A percentile compares a stretch with the other conserved stretches of the same genome.
phyloP scores from a whole-genome alignment of 1,284 basidiomycete genomes.

The Termitomyces sp. region DNA sequence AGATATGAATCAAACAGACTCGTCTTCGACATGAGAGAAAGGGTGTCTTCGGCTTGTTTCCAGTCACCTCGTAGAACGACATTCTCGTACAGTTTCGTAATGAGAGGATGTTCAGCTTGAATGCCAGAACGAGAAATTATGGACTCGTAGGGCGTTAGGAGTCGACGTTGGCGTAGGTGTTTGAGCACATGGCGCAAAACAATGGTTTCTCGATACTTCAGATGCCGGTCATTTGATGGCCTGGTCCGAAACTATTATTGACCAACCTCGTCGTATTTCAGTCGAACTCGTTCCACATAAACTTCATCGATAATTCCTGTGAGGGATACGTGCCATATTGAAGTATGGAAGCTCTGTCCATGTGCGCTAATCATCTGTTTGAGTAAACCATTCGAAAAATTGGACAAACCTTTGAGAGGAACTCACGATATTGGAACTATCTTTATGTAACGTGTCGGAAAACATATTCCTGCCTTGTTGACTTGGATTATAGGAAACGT shows the following conservation, averaged over 20 bases:
- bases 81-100: conserved; percentile 61
- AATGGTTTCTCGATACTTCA: conserved; percentile 60
- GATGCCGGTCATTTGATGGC: conserved; percentile 9
- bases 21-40: conserved; percentile 45
- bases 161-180: conserved; percentile 71
- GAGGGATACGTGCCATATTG: conserved; percentile 69
- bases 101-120: conserved; percentile 65
- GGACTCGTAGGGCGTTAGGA: conserved; percentile 61
- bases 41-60: conserved; percentile 50
- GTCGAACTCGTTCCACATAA: conserved; percentile 49
- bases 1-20: conserved; percentile 59
- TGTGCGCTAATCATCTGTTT: conserved; percentile 44
- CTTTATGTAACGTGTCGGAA: conserved; percentile 66
- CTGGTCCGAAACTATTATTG: conserved; percentile 4
- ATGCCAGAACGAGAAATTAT: conserved; percentile 55
- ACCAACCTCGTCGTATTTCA: conserved; percentile 57
- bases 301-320: conserved; percentile 50
- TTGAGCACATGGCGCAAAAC: conserved; percentile 71
- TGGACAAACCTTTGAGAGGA: conserved; percentile 11
- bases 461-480: conserved; percentile 49
- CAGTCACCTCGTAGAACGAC: conserved; percentile 69
- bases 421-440: conserved; percentile 68
- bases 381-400: conserved; percentile 4
- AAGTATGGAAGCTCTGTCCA: conserved; percentile 66
- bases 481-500: conserved; percentile 54